These are phyloP conservation scores for Ogataea degrootiae DNA, from an alignment of 805 yeast genomes.

Conservation along the genomic window DNA sequence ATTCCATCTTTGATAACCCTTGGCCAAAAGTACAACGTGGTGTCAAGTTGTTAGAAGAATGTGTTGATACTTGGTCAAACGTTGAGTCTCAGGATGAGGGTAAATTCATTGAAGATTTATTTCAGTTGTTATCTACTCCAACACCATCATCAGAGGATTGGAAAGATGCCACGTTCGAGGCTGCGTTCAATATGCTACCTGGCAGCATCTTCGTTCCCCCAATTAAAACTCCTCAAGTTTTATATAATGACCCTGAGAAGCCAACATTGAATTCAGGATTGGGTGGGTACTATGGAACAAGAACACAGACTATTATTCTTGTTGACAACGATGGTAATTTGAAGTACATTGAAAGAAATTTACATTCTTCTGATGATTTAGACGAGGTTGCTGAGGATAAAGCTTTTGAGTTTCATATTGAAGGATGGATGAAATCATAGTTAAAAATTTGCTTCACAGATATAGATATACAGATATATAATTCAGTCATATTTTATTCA, in stretches of 20 bases:
- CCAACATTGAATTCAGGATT: conserved; percentile 14
- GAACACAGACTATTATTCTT: conserved; percentile 78
- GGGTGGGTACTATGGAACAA: conserved; percentile 77
- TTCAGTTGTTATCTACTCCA: conserved; percentile 47
- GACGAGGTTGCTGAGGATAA: conserved; percentile 16
- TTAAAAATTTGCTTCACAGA: no score
- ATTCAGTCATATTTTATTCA: no score
- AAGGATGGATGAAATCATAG: conserved; percentile 7
- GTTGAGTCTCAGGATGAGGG: conserved; percentile 26
- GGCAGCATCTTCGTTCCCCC: conserved; percentile 74
- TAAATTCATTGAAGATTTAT: conserved; percentile 44
- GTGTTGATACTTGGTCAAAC: conserved; percentile 24
- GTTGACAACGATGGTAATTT: conserved; percentile 47
- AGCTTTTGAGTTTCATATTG: conserved; percentile 15
- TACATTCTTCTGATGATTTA: conserved; percentile 46
- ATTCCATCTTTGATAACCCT: conserved; percentile 58
- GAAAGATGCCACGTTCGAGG: conserved; percentile 24
- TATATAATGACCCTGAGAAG: conserved; percentile 1
- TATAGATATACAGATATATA: no score
- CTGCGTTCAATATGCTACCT: conserved; percentile 40
- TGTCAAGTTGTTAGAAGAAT: conserved; percentile 50
- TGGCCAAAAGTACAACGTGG: conserved; percentile 76
- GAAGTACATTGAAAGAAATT: conserved; percentile 56
- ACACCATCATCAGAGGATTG: conserved; percentile 27
- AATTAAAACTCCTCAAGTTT: conserved; percentile 28